Percentiles rank a stretch among this genome's conserved stretches.
Evolutionary conservation across 257 asterid genomes (phyloP).

Genomic region (Buddleja alternifolia): DNA sequence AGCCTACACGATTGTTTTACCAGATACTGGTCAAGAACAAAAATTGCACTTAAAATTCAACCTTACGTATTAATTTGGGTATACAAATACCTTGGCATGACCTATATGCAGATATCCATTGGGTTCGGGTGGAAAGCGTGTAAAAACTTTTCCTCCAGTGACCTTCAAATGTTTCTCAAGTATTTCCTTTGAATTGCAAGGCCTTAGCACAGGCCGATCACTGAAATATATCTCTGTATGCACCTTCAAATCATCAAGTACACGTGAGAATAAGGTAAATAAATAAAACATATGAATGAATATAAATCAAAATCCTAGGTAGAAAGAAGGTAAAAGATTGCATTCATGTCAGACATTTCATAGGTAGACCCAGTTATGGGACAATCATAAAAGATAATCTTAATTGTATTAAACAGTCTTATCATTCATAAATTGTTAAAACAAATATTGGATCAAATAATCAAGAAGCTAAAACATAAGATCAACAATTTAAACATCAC

Average conservation of each 20-base stretch:
- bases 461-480: too few species aligned
- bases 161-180: constrained; percentile 80
- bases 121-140: constrained; percentile 99
- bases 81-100: constrained; percentile 82
- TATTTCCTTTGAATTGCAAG: constrained; percentile 79
- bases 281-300: neutral
- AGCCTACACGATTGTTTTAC: constrained; percentile 58
- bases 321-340: neutral
- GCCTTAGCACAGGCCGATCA: constrained; percentile 79
- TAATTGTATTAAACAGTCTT: too few species aligned
- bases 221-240: constrained; percentile 93
- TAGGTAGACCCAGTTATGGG: neutral
- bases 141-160: constrained; percentile 77
- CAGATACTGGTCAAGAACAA: constrained; percentile 1
- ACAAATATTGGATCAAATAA: too few species aligned
- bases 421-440: too few species aligned
- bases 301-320: neutral
- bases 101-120: constrained; percentile 97
- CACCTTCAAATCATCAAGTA: constrained; percentile 52
- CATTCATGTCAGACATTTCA: neutral
- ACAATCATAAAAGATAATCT: too few species aligned
- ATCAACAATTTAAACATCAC: too few species aligned
- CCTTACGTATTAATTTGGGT: constrained; percentile 16
- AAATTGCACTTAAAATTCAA: constrained; percentile 17
- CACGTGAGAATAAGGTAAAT: neutral